Percentiles rank a stretch among this genome's conserved stretches.
Conservation (phyloP, 768 basidiomycete genomes). For the Leucosporidium scottii region DNA sequence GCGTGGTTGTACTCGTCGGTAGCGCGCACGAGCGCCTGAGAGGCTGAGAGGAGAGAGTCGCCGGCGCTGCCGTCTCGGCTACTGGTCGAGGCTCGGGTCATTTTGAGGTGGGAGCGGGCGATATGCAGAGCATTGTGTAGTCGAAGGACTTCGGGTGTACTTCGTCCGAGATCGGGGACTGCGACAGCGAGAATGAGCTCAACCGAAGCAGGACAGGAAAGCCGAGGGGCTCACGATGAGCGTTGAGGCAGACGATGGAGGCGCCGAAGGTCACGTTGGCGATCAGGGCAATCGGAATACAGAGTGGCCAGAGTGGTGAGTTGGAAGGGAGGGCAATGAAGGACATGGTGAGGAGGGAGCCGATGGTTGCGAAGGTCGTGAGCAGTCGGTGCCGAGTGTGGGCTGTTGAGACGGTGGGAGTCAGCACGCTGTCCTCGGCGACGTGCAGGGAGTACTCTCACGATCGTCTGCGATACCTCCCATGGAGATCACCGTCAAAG, state of each 20-base stretch:
- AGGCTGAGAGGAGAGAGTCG: neutral
- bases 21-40: slow-evolving; percentile 7
- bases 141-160: no score
- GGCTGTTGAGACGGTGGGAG: slow-evolving; percentile 41
- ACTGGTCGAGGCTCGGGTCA: no score
- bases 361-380: slow-evolving; percentile 63
- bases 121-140: neutral
- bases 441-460: slow-evolving; percentile 44
- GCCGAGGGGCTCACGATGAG: slow-evolving; percentile 50
- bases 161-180: slow-evolving; percentile 1
- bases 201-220: neutral
- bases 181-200: slow-evolving; percentile 52
- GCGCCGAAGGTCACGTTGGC: slow-evolving; percentile 84
- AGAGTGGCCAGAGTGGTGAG: slow-evolving; percentile 62
- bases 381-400: slow-evolving; percentile 70
- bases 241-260: slow-evolving; percentile 79
- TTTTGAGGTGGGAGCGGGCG: neutral
- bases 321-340: slow-evolving; percentile 70
- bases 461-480: slow-evolving; percentile 84
- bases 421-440: neutral
- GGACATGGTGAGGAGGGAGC: slow-evolving; percentile 58
- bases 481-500: slow-evolving; percentile 90
- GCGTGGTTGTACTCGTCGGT: slow-evolving; percentile 24
- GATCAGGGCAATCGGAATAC: slow-evolving; percentile 61
- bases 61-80: no score